Evolutionary conservation across 306 rosid species (phyloP).

Genomic region (Quercus berberidifolia): DNA sequence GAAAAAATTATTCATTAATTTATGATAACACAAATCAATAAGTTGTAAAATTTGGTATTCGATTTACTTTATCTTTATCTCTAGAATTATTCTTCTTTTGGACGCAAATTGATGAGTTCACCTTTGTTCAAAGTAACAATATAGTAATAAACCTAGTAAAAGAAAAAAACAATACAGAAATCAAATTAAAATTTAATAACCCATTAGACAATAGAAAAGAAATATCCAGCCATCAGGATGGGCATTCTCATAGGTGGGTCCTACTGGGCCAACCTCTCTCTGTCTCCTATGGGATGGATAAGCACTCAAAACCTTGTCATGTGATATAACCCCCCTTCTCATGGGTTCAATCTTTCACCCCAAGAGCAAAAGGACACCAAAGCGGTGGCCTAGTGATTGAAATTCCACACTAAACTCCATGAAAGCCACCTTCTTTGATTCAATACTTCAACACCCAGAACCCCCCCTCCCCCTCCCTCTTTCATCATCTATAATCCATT

Average conservation of each 20-base stretch:
- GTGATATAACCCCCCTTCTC: not conserved
- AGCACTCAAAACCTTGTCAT: conserved; percentile 19
- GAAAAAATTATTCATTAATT: too few species aligned
- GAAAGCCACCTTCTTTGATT: conserved; percentile 47
- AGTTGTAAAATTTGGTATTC: too few species aligned
- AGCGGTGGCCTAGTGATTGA: conserved; percentile 16
- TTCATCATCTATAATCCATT: conserved; percentile 10
- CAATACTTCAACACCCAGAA: conserved; percentile 11
- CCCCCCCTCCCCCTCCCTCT: not conserved
- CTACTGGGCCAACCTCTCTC: conserved; percentile 10
- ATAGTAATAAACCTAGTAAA: not conserved
- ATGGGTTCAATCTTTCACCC: conserved; percentile 20
- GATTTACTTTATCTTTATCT: too few species aligned
- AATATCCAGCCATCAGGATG: conserved; percentile 17
- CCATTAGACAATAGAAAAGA: conserved; percentile 20
- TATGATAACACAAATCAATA: too few species aligned
- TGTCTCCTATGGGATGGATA: conserved; percentile 41
- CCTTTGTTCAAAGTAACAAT: conserved; percentile 22
- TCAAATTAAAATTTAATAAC: not conserved
- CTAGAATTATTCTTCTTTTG: not conserved
- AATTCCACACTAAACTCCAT: conserved; percentile 45
- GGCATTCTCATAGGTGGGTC: conserved; percentile 30
- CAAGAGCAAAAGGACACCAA: conserved; percentile 25
- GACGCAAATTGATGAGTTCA: not conserved
- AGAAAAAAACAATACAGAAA: not conserved